Base-by-base conservation (phyloP, 176 grass and related monocot genomes). In the Avena insularis region DNA sequence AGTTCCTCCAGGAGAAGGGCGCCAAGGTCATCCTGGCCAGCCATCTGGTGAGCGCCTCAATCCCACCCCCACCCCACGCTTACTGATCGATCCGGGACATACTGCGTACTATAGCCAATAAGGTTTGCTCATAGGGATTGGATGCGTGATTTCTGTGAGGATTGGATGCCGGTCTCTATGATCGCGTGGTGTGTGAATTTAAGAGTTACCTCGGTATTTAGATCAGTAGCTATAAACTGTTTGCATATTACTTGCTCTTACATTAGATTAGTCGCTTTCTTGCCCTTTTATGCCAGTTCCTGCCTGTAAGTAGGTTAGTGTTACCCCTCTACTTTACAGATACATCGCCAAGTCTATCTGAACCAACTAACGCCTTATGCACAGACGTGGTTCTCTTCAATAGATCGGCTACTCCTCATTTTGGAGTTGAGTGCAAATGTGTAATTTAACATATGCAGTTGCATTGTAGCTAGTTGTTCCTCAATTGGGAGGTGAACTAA, bases 21-120 rank as follows among this genome's bases (percentile, higher is more conserved):
- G 93, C 96, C 77, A 96, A 88, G 87, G 90, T 98, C 78, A 60
- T 98, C 79, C 93, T 98, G 4, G 91, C 89, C 80, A 96, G 92
- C 79, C 96, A 98, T 82, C 82, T 98, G 92, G 87, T 90, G 60
- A 59, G 7, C 67, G 8, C 1, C 77, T 9, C 49, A 17, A 17
- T 65, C 62, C 27, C 4, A 20, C 1, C 0, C n/a, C 38, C 40
- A 19, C 2, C 15, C 71, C 49, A 33, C 63, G 9, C 12, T 46
- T 33, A 38, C 56, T 6, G 51, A 27, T 46, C 35, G 51, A 27
- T 46, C 35, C 23, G 20, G 9, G 5, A 40, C n/a, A 8, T 38
- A 20, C 4, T 4, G 65, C n/a, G n/a, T 46, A 20, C 67, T 12
- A 27, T 12, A 79, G 15, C 2, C 21, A 8, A 54, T 27, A 21